A percentile compares a stretch with the other conserved stretches of the same genome.
These are phyloP conservation scores for Dryadomyces sulphureus DNA, from an alignment of 2,329 filamentous ascomycete species.

Conservation along the genomic window DNA sequence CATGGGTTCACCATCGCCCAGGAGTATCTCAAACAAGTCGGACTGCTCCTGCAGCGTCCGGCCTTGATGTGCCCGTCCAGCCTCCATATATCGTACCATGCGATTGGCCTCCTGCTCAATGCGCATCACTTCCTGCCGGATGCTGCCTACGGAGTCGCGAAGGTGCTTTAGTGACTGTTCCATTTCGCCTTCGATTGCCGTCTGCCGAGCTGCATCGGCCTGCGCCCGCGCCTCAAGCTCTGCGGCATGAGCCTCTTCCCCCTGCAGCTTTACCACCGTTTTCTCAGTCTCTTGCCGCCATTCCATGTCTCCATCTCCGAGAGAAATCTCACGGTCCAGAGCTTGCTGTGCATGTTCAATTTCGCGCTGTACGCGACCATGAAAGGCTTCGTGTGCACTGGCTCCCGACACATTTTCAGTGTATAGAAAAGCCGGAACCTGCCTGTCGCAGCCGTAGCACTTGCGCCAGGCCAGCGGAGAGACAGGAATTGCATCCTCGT, in stretches of 20 bases:
- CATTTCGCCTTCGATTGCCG: conserved; percentile 8
- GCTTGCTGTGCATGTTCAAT: conserved; percentile 1
- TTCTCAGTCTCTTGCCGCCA: conserved; percentile 22
- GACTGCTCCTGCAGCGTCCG: conserved; percentile 11
- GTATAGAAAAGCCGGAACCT: conserved; percentile 7
- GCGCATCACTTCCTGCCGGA: conserved; percentile 10
- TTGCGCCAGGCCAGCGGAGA: background rate
- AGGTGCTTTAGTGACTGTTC: conserved; percentile 7
- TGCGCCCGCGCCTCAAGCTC: conserved; percentile 53
- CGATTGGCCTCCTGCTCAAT: conserved; percentile 11
- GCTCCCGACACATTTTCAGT: conserved; percentile 4
- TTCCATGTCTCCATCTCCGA: background rate
- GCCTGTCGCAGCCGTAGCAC: conserved; percentile 7
- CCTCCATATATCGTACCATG: conserved; percentile 8
- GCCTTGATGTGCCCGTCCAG: conserved; percentile 5
- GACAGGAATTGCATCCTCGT: background rate
- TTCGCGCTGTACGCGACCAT: conserved; percentile 7
- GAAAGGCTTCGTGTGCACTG: conserved; percentile 9
- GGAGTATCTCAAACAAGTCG: conserved; percentile 7
- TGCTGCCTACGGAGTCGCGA: conserved; percentile 9
- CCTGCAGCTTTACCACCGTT: conserved; percentile 26
- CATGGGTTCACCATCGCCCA: conserved; percentile 2
- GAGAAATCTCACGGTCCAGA: background rate
- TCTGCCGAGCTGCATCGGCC: conserved; percentile 8
- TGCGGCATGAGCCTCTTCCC: conserved; percentile 41